Base-by-base conservation (phyloP, 148 eudicot species). In the Dianthus caryophyllus region DNA sequence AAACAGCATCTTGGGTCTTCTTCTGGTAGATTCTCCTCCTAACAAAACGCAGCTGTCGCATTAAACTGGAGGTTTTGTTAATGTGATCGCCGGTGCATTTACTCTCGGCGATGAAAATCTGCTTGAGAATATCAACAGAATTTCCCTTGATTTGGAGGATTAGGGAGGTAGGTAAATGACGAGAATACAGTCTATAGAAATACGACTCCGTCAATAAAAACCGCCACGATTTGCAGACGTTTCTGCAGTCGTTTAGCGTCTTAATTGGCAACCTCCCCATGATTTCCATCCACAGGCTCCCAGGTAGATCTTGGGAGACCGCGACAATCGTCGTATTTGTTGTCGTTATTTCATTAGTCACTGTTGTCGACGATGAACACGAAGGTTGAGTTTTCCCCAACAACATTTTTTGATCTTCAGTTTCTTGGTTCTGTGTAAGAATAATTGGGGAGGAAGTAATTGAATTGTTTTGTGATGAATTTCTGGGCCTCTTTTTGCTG, bases 151-250 rank as follows among this genome's bases (percentile, higher is more conserved):
- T 33, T 24, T 64, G 65, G 6, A 79, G 65, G 22, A 79, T 75
- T 24, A 79, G 56, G 12, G 64, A 4, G 4, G 82, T 71, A 1
- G 79, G 79, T 22, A 67, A 24, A 13, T 65, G 79, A 3, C 16
- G 30, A 20, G 67, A 47, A 51, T 75, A 79, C 4, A 71, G 26
- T 25, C 30, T 67, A 53, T 67, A 59, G 55, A 84, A 82, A 65
- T 77, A 65, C 15, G 73, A 51, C 22, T 75, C 77, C 0, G 75
- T 41, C 30, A 80, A 50, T 33, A 84, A 55, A 31, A 70, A 43
- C 21, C 24, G 49, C 88, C 88, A 84, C 33, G 68, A 26, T 73
- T 70, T 82, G 88, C 84, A 82, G 46, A 84, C 84, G 20, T 52
- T 65, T 65, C 72, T 77, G 76, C 80, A 84, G 2, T 60, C 39